Evolutionary conservation across 768 basidiomycete genomes (phyloP).

Genomic region (Phanerochaete carnosa): DNA sequence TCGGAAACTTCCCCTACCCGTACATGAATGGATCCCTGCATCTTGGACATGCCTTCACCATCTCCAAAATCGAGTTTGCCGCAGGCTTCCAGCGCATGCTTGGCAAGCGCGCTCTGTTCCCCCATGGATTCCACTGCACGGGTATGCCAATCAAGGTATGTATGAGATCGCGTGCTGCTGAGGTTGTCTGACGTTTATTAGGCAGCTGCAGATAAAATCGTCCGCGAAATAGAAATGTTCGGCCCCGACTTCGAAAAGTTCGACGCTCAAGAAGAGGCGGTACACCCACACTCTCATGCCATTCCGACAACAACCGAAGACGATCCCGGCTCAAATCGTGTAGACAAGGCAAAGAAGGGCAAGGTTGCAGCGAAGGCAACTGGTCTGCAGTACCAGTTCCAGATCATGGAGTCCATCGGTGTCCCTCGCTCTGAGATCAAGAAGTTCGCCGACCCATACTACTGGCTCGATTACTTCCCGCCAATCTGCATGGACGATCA

Average conservation of each 20-base stretch:
- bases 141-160: conserved; percentile 99
- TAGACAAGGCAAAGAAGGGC: conserved; percentile 90
- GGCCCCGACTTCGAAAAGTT: conserved; percentile 84
- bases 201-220: conserved; percentile 97
- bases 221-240: conserved; percentile 95
- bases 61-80: conserved; percentile 96
- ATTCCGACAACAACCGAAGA: conserved; percentile 39
- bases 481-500: conserved; percentile 90
- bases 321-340: conserved; percentile 37
- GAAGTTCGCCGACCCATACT: conserved; percentile 90
- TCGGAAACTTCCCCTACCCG: conserved; percentile 93
- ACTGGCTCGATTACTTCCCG: conserved; percentile 95
- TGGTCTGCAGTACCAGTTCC: conserved; percentile 95
- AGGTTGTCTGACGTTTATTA: conserved; percentile 26
- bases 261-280: conserved; percentile 45
- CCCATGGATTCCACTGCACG: conserved; percentile 97
- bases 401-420: conserved; percentile 95
- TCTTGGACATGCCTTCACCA: conserved; percentile 95
- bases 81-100: conserved; percentile 94
- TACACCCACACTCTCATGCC: conserved; percentile 21
- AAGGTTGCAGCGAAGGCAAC: conserved; percentile 92
- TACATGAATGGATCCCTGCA: conserved; percentile 99
- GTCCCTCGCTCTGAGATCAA: conserved; percentile 89
- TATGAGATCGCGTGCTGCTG: conserved; percentile 8
- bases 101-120: conserved; percentile 92